Base-by-base conservation (phyloP, 495 filamentous ascomycete genomes). In the Aspergillus cristatus region DNA sequence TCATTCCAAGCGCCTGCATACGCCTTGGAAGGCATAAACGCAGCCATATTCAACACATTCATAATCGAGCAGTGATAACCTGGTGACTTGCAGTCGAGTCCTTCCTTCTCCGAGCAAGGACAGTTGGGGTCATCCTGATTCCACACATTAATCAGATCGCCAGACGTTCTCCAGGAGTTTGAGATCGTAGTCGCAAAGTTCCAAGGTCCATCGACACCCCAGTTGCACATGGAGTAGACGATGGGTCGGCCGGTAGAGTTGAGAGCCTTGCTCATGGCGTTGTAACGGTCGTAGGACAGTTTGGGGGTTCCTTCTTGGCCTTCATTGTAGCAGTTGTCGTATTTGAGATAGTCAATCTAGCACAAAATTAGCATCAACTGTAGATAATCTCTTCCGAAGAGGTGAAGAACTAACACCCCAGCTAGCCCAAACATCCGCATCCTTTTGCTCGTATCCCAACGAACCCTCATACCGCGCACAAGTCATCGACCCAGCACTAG, bases 251-350 rank as follows among this genome's bases (percentile, higher is more conserved):
- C 61, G n/a, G 48, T 44, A 12, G 48, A 51, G 2, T 70, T 43
- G 12, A 85, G 57, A 1, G 82, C 81, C 39, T 80, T 65, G 0
- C 67, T 58, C 82, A 87, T 87, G 1, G 42, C 51, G 0, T 45
- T 47, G 52, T 76, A 84, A 22, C 76, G 63, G 7, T 58, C 20
- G 20, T 4, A 43, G 8, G 67, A 63, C 0, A 71, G 74, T 24
- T 66, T 75, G 18, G 68, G 75, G 0, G 51, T 58, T 6, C 55
- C 58, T 57, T 76, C 60, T 50, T 79, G 79, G 24, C 47, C 65
- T 3, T 56, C 28, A 70, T 67, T 6, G 72, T 71, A 2, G 66
- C 82, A 85, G 58, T 83, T 84, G 54, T 86, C 82, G 43, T 85
- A 84, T 57, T 86, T 84, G 22, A 81, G 58, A 41, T 82, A 51